Evolutionary conservation across 2,329 filamentous ascomycete genomes (phyloP).

Genomic region (Alternaria brassicicola): DNA sequence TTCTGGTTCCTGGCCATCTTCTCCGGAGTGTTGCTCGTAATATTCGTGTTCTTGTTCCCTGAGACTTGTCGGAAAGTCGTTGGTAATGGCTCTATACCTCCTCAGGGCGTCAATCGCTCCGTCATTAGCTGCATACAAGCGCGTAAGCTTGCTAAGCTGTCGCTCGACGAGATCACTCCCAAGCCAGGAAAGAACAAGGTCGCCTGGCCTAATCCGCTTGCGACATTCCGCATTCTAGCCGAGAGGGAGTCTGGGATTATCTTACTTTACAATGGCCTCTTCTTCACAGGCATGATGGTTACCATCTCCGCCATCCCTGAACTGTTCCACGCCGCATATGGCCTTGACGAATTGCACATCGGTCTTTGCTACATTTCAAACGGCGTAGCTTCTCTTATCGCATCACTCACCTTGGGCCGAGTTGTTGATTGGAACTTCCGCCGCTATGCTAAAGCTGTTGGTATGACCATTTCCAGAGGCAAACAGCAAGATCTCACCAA

Average conservation of each 20-base stretch:
- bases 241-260: slow-evolving; percentile 44
- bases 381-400: slow-evolving; percentile 34
- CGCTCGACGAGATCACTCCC: background rate
- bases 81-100: slow-evolving; percentile 48
- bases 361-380: slow-evolving; percentile 42
- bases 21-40: slow-evolving; percentile 43
- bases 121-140: slow-evolving; percentile 38
- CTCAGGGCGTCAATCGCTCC: slow-evolving; percentile 41
- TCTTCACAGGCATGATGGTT: slow-evolving; percentile 44
- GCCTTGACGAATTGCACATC: slow-evolving; percentile 37
- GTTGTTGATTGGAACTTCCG: slow-evolving; percentile 76
- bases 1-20: slow-evolving; percentile 53
- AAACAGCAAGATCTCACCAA: slow-evolving; percentile 60
- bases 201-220: slow-evolving; percentile 34
- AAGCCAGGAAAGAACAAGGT: slow-evolving; percentile 25
- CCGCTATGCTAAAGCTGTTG: slow-evolving; percentile 66
- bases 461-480: slow-evolving; percentile 65
- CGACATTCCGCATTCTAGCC: slow-evolving; percentile 34
- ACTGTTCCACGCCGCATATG: slow-evolving; percentile 37
- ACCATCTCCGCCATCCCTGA: slow-evolving; percentile 34
- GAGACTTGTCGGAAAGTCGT: slow-evolving; percentile 54
- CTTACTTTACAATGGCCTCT: slow-evolving; percentile 41
- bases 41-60: slow-evolving; percentile 49
- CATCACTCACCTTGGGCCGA: slow-evolving; percentile 38
- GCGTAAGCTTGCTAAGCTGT: slow-evolving; percentile 25